Conservation (phyloP, 805 yeast species). For the Cyberlindnera saturnus region DNA sequence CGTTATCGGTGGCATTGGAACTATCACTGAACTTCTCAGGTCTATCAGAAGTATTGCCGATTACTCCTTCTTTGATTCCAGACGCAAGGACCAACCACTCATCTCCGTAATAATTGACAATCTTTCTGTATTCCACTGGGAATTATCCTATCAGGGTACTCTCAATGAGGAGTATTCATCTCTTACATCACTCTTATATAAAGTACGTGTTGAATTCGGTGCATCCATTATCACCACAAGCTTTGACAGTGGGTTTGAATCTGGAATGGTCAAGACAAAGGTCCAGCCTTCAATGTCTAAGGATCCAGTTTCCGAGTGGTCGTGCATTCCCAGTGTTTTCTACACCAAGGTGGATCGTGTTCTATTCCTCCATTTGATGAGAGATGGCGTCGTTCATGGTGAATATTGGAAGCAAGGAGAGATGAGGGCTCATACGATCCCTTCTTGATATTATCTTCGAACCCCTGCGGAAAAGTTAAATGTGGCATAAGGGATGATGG, state of each 20-base stretch:
- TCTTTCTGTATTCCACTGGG: slow-evolving; percentile 5
- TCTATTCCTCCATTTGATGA: slow-evolving; percentile 1
- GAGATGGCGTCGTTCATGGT: slow-evolving; percentile 1
- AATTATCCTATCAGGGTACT: background rate
- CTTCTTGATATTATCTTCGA: background rate
- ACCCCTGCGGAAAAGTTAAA: too few relatives aligned
- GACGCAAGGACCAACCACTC: background rate
- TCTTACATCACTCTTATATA: background rate
- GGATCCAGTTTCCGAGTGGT: background rate
- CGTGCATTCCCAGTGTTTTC: background rate
- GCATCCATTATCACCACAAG: slow-evolving; percentile 5
- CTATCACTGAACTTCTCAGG: background rate
- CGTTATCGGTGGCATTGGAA: background rate
- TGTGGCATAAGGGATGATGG: too few relatives aligned
- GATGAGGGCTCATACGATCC: background rate
- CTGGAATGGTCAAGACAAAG: background rate
- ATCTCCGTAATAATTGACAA: slow-evolving; percentile 6
- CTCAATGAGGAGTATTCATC: slow-evolving; percentile 2
- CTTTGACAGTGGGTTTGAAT: slow-evolving; percentile 5
- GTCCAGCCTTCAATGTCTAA: background rate
- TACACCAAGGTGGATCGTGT: background rate
- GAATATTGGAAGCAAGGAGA: background rate
- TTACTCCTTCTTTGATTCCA: background rate
- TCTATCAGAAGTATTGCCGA: background rate
- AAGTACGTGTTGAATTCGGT: background rate